Conservation (phyloP, 2,329 filamentous ascomycete genomes). For the Alternaria rosae region DNA sequence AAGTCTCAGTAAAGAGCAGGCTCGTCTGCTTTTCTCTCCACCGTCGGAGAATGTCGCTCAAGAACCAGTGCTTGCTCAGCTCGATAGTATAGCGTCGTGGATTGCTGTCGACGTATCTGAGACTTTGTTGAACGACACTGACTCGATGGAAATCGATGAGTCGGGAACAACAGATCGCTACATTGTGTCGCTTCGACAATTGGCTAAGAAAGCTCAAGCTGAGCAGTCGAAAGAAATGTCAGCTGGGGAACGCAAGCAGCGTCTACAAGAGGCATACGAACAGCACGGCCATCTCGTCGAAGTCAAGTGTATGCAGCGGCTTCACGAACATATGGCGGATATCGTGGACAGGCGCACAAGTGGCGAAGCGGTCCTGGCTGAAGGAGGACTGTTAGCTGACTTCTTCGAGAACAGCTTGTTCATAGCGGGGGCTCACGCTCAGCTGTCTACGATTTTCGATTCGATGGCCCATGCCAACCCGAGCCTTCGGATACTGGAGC, state of each 20-base stretch:
- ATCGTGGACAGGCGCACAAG: conserved; percentile 4
- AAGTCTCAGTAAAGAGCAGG: neutral
- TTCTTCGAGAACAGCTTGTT: conserved; percentile 21
- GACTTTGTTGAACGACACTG: neutral
- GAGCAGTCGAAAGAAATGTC: neutral
- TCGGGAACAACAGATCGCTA: neutral
- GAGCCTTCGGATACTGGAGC: conserved; percentile 43
- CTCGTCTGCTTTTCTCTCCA: neutral
- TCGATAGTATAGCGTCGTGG: neutral
- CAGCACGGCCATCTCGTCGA: neutral
- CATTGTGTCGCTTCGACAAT: neutral
- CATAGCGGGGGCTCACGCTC: conserved; percentile 17
- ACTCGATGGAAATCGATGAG: neutral
- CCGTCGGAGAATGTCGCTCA: neutral
- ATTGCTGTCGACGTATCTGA: neutral
- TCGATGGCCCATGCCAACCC: conserved; percentile 50
- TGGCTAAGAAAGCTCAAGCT: neutral
- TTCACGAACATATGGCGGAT: neutral
- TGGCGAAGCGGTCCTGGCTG: conserved; percentile 14
- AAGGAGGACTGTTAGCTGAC: conserved; percentile 8
- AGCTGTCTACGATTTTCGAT: conserved; percentile 38
- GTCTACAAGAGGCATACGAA: neutral
- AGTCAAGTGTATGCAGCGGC: neutral
- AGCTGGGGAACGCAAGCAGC: neutral
- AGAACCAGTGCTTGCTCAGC: neutral